Evolutionary conservation across 257 asterid species (phyloP).

Genomic region (Ocimum tenuiflorum): DNA sequence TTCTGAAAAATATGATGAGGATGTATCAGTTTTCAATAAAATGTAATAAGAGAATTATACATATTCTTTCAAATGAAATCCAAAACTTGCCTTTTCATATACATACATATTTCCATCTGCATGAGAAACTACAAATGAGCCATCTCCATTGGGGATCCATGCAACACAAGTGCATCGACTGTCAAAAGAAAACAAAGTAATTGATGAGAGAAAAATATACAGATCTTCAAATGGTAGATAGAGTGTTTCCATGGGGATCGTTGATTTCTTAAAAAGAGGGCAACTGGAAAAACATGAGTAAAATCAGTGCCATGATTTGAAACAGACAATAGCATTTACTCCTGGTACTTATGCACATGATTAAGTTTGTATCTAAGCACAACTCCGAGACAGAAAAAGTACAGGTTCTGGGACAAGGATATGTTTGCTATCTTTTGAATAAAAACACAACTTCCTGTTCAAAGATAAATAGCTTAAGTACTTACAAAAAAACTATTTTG

Average conservation of each 20-base stretch:
- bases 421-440: not conserved
- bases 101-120: constrained; percentile 85
- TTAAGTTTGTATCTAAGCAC: not conserved
- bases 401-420: not conserved
- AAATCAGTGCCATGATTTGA: not conserved
- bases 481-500: not conserved
- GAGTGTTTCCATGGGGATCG: not conserved
- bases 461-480: not conserved
- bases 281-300: not conserved
- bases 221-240: not conserved
- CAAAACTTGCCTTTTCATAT: constrained; percentile 86
- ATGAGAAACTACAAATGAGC: constrained; percentile 81
- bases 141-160: constrained; percentile 94
- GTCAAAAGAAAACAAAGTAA: constrained; percentile 29
- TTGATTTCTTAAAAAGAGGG: not conserved
- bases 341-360: not conserved
- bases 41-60: constrained; percentile 10
- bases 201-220: not conserved
- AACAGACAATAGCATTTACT: not conserved
- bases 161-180: constrained; percentile 88
- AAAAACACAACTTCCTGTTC: not conserved
- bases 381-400: not conserved
- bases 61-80: constrained; percentile 11
- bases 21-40: not conserved
- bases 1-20: constrained; percentile 40